Conservation (phyloP, 345 rosid genomes). For the Citrus australasica region DNA sequence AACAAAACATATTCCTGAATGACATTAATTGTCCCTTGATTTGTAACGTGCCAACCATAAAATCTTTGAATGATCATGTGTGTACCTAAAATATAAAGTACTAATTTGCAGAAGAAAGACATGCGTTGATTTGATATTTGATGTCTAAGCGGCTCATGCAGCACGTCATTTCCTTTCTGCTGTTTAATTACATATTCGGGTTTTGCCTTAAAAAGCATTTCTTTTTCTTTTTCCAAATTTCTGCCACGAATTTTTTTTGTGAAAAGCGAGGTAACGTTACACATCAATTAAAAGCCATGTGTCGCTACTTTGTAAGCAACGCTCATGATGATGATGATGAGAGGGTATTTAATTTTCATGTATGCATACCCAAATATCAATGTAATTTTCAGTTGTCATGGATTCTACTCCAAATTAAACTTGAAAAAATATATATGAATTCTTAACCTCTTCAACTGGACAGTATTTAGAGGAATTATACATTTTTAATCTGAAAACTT, state of each 20-base stretch:
- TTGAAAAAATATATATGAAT: too few species aligned
- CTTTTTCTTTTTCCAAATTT: background rate
- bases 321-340: background rate
- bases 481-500: too few species aligned
- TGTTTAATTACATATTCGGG: background rate
- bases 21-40: background rate
- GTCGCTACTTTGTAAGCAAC: conserved; percentile 10
- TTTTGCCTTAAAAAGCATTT: background rate
- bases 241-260: background rate
- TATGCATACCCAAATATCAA: too few species aligned
- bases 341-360: too few species aligned
- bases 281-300: background rate
- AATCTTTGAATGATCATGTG: conserved; percentile 16
- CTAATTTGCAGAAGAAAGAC: background rate
- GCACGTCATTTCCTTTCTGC: background rate
- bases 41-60: conserved; percentile 11
- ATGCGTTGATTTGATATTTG: background rate
- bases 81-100: conserved; percentile 8
- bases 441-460: too few species aligned
- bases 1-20: background rate
- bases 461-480: too few species aligned
- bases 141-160: background rate
- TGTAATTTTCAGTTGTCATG: too few species aligned
- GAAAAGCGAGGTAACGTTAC: background rate
- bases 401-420: too few species aligned